Evolutionary conservation across 2,329 filamentous ascomycete species (phyloP), one percentile per base, ranked within the genome.

Genomic region (Botrytis paeoniae): DNA sequence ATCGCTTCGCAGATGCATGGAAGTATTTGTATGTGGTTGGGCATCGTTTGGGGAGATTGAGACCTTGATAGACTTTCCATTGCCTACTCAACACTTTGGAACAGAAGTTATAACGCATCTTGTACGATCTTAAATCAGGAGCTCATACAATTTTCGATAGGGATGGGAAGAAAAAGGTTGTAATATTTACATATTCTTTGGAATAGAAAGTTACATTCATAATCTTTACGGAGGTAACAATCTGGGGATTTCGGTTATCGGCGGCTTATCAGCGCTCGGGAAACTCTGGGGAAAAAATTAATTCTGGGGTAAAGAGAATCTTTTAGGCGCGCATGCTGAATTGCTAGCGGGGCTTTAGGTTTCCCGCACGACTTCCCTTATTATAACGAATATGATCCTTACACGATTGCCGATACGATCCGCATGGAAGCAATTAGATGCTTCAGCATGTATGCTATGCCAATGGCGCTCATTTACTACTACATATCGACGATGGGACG

Each of bases 51-150:
- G 71, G 73, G 60, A 78, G 63, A n/a, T 68, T 74, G 35, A 78
- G 72, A 66, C 70, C 66, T 43, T 80, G 84, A 78, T 83, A 85
- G 69, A 84, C 79, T 74, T 82, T 84, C 84, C 85, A 86, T 85
- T 88, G 86, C 75, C 83, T 84, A 75, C 84, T 84, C 75, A 88
- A 79, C 73, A 83, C 82, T 77, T 86, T 84, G 61, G 86, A 85
- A 79, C 85, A 83, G 75, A 85, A 82, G 77, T 85, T 86, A 73
- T 88, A 83, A 82, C 89, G 87, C 89, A 91, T 91, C 18, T 72
- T 75, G 64, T 54, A 72, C 14, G 54, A 25, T 10, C 35, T 9
- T n/a, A 43, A 8, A 32, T 39, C 18, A 51, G 51, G 9, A 29
- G 9, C 59, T 29, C 16, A 63, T 63, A 59, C 37, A 57, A 35